Percentiles rank a stretch among this genome's conserved stretches.
phyloP scores from a whole-genome alignment of 768 basidiomycete genomes.

The Pleurotus giganteus region DNA sequence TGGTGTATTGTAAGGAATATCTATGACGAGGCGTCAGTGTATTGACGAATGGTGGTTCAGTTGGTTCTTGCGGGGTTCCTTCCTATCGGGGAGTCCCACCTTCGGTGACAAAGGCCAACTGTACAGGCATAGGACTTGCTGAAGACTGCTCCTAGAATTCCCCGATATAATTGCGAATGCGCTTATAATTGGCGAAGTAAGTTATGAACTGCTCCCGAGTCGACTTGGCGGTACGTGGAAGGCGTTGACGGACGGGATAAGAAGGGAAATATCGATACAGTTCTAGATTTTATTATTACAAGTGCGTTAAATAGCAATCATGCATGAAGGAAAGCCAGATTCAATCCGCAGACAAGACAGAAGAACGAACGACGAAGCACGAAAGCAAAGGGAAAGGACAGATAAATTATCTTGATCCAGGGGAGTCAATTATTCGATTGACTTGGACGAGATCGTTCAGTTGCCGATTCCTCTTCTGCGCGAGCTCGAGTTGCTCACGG shows the following conservation, averaged over 20 bases:
- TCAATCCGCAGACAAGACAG: background rate
- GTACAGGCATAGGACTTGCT: too few species aligned
- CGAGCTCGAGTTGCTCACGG: slow-evolving; percentile 74
- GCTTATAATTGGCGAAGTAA: too few species aligned
- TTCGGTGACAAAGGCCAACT: too few species aligned
- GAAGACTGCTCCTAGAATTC: too few species aligned
- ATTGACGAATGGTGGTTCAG: too few species aligned
- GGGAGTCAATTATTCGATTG: slow-evolving; percentile 28
- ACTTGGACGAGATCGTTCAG: slow-evolving; percentile 51
- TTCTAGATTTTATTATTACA: slow-evolving; percentile 1
- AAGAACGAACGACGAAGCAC: background rate
- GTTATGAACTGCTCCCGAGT: too few species aligned
- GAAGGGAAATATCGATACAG: slow-evolving; percentile 1
- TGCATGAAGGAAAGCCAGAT: background rate
- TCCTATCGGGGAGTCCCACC: too few species aligned
- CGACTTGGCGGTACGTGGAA: too few species aligned
- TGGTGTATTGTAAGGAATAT: too few species aligned
- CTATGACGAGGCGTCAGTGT: too few species aligned
- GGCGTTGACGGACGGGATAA: background rate
- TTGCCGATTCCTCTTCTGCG: slow-evolving; percentile 70
- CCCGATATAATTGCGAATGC: too few species aligned
- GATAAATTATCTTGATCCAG: slow-evolving; percentile 16
- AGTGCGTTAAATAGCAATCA: slow-evolving; percentile 1
- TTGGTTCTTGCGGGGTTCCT: too few species aligned
- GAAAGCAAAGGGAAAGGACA: background rate